Percentiles rank a stretch among this genome's conserved stretches.
Evolutionary conservation across 2,329 filamentous ascomycete species (phyloP).

Genomic region (Claviceps cyperi): DNA sequence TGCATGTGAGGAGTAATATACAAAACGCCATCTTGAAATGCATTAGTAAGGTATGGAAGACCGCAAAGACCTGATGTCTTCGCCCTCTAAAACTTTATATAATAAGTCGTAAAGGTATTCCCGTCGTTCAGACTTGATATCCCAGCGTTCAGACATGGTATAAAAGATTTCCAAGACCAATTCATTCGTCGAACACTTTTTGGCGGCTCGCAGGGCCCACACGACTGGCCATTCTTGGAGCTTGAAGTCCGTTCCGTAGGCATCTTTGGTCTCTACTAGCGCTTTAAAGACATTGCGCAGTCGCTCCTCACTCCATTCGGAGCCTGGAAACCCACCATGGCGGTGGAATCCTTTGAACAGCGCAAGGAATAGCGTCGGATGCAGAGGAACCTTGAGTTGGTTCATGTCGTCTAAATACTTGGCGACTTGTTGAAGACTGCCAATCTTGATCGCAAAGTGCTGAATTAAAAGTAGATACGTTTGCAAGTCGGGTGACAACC

Average conservation of each 20-base stretch:
- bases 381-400: slow-evolving; percentile 48
- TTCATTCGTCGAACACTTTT: slow-evolving; percentile 38
- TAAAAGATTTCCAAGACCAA: slow-evolving; percentile 41
- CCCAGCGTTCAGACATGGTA: slow-evolving; percentile 32
- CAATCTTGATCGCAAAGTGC: slow-evolving; percentile 53
- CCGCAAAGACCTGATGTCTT: slow-evolving; percentile 13
- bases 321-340: slow-evolving; percentile 50
- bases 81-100: slow-evolving; percentile 24
- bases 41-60: slow-evolving; percentile 13
- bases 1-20: background rate
- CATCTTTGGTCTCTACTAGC: slow-evolving; percentile 41
- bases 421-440: slow-evolving; percentile 57
- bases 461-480: slow-evolving; percentile 72
- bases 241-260: slow-evolving; percentile 29
- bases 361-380: slow-evolving; percentile 64
- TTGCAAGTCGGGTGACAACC: slow-evolving; percentile 57
- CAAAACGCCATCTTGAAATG: background rate
- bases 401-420: slow-evolving; percentile 72
- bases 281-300: slow-evolving; percentile 54
- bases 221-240: slow-evolving; percentile 47
- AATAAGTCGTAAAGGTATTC: slow-evolving; percentile 34
- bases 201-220: slow-evolving; percentile 49
- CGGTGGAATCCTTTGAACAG: slow-evolving; percentile 69
- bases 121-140: slow-evolving; percentile 24
- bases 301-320: slow-evolving; percentile 57